Base-by-base conservation (phyloP, 352 stramenopile species). In the Phytophthora chlamydospora region DNA sequence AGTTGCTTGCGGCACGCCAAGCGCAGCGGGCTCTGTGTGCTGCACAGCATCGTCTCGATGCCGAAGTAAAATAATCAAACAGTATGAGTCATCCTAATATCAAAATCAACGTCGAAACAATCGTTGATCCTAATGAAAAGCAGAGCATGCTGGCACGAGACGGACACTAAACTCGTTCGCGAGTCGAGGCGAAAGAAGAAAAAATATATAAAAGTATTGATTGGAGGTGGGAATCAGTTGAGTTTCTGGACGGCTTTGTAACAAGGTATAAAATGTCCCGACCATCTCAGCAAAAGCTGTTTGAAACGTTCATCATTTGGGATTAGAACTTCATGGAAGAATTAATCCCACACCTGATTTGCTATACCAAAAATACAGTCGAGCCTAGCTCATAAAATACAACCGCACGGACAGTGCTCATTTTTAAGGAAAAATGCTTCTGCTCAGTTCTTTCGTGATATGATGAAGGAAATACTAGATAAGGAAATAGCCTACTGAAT, bases 291-390 rank as follows among this genome's bases (percentile, higher is more conserved):
- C 80, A 6, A 80, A 48, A 73, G 65, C 66, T 88, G 80, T 78
- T 83, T 76, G 65, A 86, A 89, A 89, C 80, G 45, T 85, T 86
- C 80, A 89, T 89, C 80, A 88, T 89, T 87, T 89, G 80, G 80
- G 77, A 89, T 89, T 82, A 88, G 75, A 88, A 88, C 80, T 89
- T 88, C 75, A 67, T 66, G 68, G 78, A 85, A 89, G 74, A 84
- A 89, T 77, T 87, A 85, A 85, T 88, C 80, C 80, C 77, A 89
- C 80, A 89, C 80, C 80, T 76, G 50, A 64, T 58, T 72, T 68
- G 27, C 14, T 17, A 38, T 17, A 24, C 21, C 21, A 24, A 24
- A 24, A 24, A 24, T 24, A 24, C 21, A n/a, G 21, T 24, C 21
- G 21, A 24, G 21, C 21, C 21, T 24, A 24, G 21, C 1, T 24